Evolutionary conservation across 2,329 filamentous ascomycete genomes (phyloP).

Genomic region (Sporothrix luriei): DNA sequence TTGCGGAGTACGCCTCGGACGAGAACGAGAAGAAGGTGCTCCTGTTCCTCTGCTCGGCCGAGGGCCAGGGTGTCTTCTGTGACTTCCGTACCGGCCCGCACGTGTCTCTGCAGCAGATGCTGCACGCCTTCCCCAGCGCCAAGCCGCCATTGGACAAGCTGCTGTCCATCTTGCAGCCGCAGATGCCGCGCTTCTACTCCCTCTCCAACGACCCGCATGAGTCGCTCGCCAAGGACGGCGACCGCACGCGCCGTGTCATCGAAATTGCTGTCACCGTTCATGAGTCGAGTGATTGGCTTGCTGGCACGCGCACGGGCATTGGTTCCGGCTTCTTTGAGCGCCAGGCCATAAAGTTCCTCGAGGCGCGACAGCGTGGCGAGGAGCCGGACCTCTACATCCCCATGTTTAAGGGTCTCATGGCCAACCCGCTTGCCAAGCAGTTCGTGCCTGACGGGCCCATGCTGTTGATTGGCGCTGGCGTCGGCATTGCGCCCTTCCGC

Average conservation of each 20-base stretch:
- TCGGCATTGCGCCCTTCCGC: constrained; percentile 95
- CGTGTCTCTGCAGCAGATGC: constrained; percentile 79
- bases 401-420: constrained; percentile 98
- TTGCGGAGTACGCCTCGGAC: constrained; percentile 81
- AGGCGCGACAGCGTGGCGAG: constrained; percentile 64
- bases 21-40: constrained; percentile 87
- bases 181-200: constrained; percentile 99
- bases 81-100: constrained; percentile 89
- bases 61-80: constrained; percentile 91
- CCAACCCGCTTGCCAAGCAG: constrained; percentile 88
- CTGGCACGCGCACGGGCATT: constrained; percentile 74
- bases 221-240: constrained; percentile 61
- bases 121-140: constrained; percentile 88
- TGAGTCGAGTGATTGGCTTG: constrained; percentile 77
- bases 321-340: constrained; percentile 93
- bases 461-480: constrained; percentile 94
- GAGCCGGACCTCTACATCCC: constrained; percentile 72
- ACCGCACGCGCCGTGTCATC: constrained; percentile 75
- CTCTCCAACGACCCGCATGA: constrained; percentile 94
- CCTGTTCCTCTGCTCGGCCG: constrained; percentile 79
- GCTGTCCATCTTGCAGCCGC: constrained; percentile 75
- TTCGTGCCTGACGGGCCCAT: constrained; percentile 95
- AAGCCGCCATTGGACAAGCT: constrained; percentile 84
- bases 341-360: constrained; percentile 72
- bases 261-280: constrained; percentile 98